These are phyloP conservation scores for Cutaneotrichosporon sp. DNA, from an alignment of 1,284 basidiomycete species.

Conservation along the genomic window DNA sequence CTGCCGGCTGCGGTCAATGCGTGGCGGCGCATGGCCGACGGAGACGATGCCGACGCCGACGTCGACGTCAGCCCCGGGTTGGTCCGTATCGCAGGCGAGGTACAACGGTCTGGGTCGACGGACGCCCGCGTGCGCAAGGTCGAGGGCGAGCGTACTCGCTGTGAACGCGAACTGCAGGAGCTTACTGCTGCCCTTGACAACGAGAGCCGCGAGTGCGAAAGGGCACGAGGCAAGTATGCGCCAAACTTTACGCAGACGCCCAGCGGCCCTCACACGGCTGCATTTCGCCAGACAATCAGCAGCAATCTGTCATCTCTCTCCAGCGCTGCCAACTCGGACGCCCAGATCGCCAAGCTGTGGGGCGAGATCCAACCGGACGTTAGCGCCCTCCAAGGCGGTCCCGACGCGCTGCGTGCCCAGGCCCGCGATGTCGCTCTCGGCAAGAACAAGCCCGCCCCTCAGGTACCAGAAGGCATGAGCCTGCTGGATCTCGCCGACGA, in stretches of 20 bases:
- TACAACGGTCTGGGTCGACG: constrained; percentile 56
- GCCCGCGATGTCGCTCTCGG: constrained; percentile 59
- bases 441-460: constrained; percentile 48
- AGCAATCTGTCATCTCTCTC: constrained; percentile 68
- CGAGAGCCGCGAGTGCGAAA: constrained; percentile 76
- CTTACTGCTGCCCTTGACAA: constrained; percentile 63
- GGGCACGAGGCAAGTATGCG: constrained; percentile 74
- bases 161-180: constrained; percentile 59
- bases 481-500: constrained; percentile 56
- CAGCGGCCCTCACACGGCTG: constrained; percentile 64
- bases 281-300: constrained; percentile 72
- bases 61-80: constrained; percentile 66
- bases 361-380: constrained; percentile 65
- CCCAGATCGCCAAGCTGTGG: constrained; percentile 72
- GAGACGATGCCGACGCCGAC: constrained; percentile 50
- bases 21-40: constrained; percentile 72
- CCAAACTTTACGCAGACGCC: constrained; percentile 89
- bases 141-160: constrained; percentile 58
- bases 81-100: constrained; percentile 70
- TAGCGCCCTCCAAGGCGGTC: constrained; percentile 53
- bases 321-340: constrained; percentile 72
- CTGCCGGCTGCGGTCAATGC: constrained; percentile 69
- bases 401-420: constrained; percentile 56
- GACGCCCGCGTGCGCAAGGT: constrained; percentile 57
- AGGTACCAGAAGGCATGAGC: constrained; percentile 26